Evolutionary conservation across 208 protist genomes (phyloP).

Genomic region (Crithidia fasciculata): DNA sequence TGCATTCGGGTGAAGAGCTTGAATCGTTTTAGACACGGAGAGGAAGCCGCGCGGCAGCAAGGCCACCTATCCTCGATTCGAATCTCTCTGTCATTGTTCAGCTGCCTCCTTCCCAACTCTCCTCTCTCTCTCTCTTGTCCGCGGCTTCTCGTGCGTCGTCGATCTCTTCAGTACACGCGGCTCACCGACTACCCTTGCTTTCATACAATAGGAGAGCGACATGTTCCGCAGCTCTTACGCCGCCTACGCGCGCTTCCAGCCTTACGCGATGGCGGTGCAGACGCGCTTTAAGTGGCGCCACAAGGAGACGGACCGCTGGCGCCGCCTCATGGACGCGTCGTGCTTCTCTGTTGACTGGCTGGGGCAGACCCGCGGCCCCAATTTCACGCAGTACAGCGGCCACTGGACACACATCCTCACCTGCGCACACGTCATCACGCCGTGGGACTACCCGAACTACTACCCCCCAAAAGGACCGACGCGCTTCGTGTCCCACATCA

Average conservation of each 20-base stretch:
- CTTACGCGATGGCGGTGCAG: constrained; percentile 88
- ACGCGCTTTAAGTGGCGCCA: constrained; percentile 92
- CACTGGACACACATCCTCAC: constrained; percentile 91
- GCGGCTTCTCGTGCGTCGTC: too few relatives aligned
- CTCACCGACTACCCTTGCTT: neutral
- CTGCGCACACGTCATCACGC: constrained; percentile 90
- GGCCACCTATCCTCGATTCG: too few relatives aligned
- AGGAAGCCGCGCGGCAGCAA: too few relatives aligned
- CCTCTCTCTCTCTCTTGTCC: constrained; percentile 11
- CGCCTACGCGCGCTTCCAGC: constrained; percentile 76
- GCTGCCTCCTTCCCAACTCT: too few relatives aligned
- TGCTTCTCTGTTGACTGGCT: constrained; percentile 90
- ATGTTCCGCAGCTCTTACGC: constrained; percentile 24
- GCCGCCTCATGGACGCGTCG: constrained; percentile 89
- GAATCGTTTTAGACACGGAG: too few relatives aligned
- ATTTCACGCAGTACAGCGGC: constrained; percentile 81
- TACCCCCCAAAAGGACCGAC: constrained; percentile 84
- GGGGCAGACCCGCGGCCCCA: constrained; percentile 78
- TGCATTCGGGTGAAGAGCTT: too few relatives aligned
- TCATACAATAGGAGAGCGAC: neutral
- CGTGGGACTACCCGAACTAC: constrained; percentile 93
- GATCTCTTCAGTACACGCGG: constrained; percentile 1
- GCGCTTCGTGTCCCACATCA: constrained; percentile 89
- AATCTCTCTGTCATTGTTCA: too few relatives aligned
- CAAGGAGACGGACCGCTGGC: constrained; percentile 92